Percentiles rank a stretch among this genome's conserved stretches.
Conservation (phyloP, 345 rosid genomes). For the Cochlearia excelsa region DNA sequence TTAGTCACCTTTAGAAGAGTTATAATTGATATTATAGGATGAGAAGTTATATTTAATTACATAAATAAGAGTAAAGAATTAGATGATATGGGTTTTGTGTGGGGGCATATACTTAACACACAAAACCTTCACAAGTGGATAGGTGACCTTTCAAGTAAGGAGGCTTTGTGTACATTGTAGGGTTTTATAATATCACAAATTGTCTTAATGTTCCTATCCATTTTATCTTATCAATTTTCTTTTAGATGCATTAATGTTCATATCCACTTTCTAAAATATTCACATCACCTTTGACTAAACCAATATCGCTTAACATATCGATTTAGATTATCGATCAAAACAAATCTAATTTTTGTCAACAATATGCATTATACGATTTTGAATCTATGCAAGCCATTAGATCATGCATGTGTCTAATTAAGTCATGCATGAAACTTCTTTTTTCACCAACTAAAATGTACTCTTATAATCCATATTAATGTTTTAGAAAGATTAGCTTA, state of each 20-base stretch:
- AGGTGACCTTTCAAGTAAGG: conserved; percentile 12
- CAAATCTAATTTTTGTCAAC: background rate
- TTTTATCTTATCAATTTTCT: background rate
- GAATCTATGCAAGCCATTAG: no score
- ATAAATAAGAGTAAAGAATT: background rate
- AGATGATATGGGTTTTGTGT: background rate
- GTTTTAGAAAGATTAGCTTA: background rate
- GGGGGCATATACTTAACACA: conserved; percentile 1
- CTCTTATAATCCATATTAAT: background rate
- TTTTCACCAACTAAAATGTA: background rate
- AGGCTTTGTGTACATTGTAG: background rate
- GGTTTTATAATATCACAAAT: conserved; percentile 10
- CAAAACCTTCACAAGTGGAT: conserved; percentile 18
- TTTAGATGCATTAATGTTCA: background rate
- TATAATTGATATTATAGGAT: no score
- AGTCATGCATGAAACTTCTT: no score
- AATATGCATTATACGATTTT: no score
- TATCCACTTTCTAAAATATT: conserved; percentile 4
- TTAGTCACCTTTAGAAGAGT: no score
- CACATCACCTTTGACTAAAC: background rate
- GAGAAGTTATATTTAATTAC: background rate
- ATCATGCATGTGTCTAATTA: no score
- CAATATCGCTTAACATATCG: background rate
- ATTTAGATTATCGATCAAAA: background rate
- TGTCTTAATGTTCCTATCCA: conserved; percentile 13